A percentile compares a stretch with the other conserved stretches of the same genome.
Evolutionary conservation across 352 stramenopile species (phyloP).

Genomic region (Globisporangium recalcitrans): DNA sequence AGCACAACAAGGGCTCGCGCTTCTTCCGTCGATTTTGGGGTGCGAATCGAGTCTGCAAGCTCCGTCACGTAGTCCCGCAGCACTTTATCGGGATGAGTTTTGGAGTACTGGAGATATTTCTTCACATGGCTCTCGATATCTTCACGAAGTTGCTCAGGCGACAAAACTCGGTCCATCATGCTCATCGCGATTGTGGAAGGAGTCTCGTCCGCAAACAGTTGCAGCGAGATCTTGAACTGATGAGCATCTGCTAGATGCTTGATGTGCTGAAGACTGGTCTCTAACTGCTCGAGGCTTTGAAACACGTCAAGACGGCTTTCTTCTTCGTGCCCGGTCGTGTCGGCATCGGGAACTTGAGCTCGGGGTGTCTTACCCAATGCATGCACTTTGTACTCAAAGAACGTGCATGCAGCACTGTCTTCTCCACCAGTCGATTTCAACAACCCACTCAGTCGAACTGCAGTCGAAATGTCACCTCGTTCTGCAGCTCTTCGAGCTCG

Average conservation of each 20-base stretch:
- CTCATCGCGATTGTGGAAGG: constrained; percentile 66
- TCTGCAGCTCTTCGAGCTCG: constrained; percentile 24
- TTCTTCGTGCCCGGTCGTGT: constrained; percentile 22
- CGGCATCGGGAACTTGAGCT: not conserved
- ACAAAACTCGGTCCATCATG: constrained; percentile 54
- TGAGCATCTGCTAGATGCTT: constrained; percentile 39
- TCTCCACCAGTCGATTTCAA: constrained; percentile 13
- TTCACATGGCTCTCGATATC: constrained; percentile 42
- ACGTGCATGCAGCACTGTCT: constrained; percentile 4
- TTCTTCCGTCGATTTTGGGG: constrained; percentile 22
- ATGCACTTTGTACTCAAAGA: constrained; percentile 26
- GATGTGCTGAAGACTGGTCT: constrained; percentile 47
- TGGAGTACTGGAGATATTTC: constrained; percentile 44
- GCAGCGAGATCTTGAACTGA: constrained; percentile 52
- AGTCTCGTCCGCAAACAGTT: constrained; percentile 52
- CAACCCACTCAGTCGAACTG: constrained; percentile 29
- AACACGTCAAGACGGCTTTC: constrained; percentile 12
- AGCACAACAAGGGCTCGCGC: constrained; percentile 27
- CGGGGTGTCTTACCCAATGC: not conserved
- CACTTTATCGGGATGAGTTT: constrained; percentile 31
- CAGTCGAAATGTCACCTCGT: constrained; percentile 25
- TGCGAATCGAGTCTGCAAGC: constrained; percentile 32
- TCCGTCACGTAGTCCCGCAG: constrained; percentile 43
- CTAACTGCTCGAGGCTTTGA: constrained; percentile 28
- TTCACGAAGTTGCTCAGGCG: constrained; percentile 24